Conservation (phyloP, 2,329 filamentous ascomycete genomes). For the Penicillium sp. region DNA sequence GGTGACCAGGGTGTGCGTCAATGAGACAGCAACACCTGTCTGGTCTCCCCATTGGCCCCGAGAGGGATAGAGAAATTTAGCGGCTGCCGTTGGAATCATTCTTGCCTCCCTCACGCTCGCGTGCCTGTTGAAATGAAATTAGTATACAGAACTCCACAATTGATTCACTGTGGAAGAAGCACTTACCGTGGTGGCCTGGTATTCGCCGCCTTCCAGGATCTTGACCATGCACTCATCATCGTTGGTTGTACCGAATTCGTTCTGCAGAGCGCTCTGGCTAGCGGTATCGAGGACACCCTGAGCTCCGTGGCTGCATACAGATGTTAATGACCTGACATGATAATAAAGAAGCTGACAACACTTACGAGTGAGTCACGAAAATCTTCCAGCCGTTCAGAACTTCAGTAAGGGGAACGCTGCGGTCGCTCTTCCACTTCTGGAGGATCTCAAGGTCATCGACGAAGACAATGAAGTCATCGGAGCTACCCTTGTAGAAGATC, state of each 20-base stretch:
- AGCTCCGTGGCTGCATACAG: constrained; percentile 69
- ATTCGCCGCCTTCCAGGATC: constrained; percentile 74
- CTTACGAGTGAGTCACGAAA: constrained; percentile 86
- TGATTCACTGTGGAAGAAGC: neutral
- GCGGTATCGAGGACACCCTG: constrained; percentile 78
- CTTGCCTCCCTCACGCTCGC: constrained; percentile 34
- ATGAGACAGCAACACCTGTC: neutral
- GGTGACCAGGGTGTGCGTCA: neutral
- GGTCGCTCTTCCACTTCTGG: constrained; percentile 80
- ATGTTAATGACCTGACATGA: neutral
- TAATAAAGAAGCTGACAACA: constrained; percentile 17
- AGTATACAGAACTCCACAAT: constrained; percentile 5
- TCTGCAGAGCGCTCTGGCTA: constrained; percentile 71
- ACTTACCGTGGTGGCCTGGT: constrained; percentile 62
- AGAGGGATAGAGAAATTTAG: constrained; percentile 13
- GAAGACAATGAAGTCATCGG: constrained; percentile 67
- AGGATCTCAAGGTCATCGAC: constrained; percentile 54
- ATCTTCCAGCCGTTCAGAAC: constrained; percentile 88
- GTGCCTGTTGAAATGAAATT: constrained; percentile 22
- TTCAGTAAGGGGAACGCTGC: constrained; percentile 73
- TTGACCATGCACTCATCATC: constrained; percentile 78
- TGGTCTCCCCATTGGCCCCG: neutral
- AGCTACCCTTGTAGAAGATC: constrained; percentile 78
- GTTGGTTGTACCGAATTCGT: constrained; percentile 79
- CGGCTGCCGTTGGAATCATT: constrained; percentile 31